phyloP scores from a whole-genome alignment of 148 eudicot species.

The Arbutus unedo region DNA sequence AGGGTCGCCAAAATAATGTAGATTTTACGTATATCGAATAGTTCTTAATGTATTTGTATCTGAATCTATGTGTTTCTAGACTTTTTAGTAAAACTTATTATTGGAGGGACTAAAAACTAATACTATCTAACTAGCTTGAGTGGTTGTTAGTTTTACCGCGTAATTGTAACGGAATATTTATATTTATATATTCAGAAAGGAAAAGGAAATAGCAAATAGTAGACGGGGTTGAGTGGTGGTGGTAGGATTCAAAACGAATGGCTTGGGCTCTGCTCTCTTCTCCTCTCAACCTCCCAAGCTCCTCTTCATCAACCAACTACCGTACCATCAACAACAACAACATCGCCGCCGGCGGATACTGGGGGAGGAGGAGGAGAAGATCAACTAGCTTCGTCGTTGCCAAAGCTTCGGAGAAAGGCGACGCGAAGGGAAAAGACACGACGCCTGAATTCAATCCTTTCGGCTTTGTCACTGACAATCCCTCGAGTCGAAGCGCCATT shows the following conservation, averaged over 20 bases:
- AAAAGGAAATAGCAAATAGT: not conserved
- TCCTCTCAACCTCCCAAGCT: constrained; percentile 28
- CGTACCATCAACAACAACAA: not conserved
- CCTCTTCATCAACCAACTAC: constrained; percentile 4
- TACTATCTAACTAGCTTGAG: too few relatives aligned
- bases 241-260: constrained; percentile 15
- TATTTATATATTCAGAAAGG: not conserved
- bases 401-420: constrained; percentile 45
- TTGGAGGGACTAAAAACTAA: too few relatives aligned
- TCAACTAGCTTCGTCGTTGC: constrained; percentile 21
- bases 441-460: constrained; percentile 81
- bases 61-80: too few relatives aligned
- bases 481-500: constrained; percentile 90
- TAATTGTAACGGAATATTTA: too few relatives aligned
- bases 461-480: constrained; percentile 91
- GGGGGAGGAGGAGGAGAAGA: constrained; percentile 13
- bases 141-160: too few relatives aligned
- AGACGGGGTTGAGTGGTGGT: constrained; percentile 11
- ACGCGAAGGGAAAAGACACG: constrained; percentile 26
- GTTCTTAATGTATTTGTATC: too few relatives aligned
- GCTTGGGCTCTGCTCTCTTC: constrained; percentile 40
- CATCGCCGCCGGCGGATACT: not conserved
- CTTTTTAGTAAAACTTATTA: too few relatives aligned
- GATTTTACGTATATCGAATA: too few relatives aligned
- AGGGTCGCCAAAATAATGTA: too few relatives aligned